phyloP scores from a whole-genome alignment of 2,329 filamentous ascomycete genomes.

The Sporothrix inflata region DNA sequence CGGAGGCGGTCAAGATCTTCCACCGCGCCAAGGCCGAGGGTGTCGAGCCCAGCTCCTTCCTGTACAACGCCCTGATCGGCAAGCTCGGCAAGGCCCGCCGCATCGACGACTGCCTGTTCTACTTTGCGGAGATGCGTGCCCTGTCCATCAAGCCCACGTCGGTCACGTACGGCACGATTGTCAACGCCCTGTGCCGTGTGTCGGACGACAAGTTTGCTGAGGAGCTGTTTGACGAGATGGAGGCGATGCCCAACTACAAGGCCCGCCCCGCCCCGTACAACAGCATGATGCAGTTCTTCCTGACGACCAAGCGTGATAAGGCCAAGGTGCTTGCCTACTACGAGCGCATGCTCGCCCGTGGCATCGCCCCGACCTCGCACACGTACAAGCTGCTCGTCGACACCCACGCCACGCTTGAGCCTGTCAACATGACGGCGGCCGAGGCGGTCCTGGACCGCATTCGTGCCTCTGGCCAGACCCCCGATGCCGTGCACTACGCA shows the following conservation, averaged over 20 bases:
- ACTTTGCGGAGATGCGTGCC: constrained; percentile 96
- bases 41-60: constrained; percentile 92
- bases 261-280: constrained; percentile 96
- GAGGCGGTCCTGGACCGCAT: constrained; percentile 83
- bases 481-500: constrained; percentile 93
- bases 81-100: constrained; percentile 97
- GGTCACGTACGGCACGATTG: constrained; percentile 96
- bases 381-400: constrained; percentile 98
- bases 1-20: constrained; percentile 97
- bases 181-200: constrained; percentile 95
- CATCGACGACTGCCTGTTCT: constrained; percentile 96
- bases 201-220: constrained; percentile 98
- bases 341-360: constrained; percentile 85
- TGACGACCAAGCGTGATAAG: constrained; percentile 96
- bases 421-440: constrained; percentile 83
- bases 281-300: constrained; percentile 99
- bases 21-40: constrained; percentile 90
- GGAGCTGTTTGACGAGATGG: constrained; percentile 99
- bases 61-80: constrained; percentile 97
- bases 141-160: constrained; percentile 93
- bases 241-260: constrained; percentile 98
- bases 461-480: constrained; percentile 69
- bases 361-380: constrained; percentile 89
- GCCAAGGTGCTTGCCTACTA: constrained; percentile 93
- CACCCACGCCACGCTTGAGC: constrained; percentile 90